Conservation (phyloP, 2,329 filamentous ascomycete genomes). For the Anisogramma anomala region DNA sequence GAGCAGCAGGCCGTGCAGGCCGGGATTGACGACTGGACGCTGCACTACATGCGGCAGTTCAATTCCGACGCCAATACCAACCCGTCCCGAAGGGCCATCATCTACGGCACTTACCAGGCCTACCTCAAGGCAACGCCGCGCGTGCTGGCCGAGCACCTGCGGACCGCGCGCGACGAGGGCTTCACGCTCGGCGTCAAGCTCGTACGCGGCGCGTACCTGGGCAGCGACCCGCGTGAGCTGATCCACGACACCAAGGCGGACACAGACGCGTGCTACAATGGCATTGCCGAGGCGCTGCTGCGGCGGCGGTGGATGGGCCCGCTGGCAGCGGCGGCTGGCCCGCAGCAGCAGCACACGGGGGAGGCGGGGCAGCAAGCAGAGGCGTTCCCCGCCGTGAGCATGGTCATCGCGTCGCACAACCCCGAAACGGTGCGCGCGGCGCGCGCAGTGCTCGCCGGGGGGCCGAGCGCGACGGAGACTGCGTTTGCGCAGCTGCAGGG, state of each 20-base stretch:
- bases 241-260: slow-evolving; percentile 62
- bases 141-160: slow-evolving; percentile 49
- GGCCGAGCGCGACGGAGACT: slow-evolving; percentile 29
- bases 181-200: slow-evolving; percentile 65
- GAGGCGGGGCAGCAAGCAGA: too few species aligned
- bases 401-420: slow-evolving; percentile 80
- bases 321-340: slow-evolving; percentile 32
- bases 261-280: slow-evolving; percentile 63
- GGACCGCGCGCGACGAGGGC: slow-evolving; percentile 41
- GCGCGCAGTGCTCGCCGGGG: slow-evolving; percentile 37
- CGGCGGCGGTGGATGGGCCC: slow-evolving; percentile 49
- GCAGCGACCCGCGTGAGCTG: slow-evolving; percentile 55
- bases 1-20: slow-evolving; percentile 70
- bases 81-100: too few species aligned
- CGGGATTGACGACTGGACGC: slow-evolving; percentile 71
- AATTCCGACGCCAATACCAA: slow-evolving; percentile 41
- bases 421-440: slow-evolving; percentile 53
- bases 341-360: too few species aligned
- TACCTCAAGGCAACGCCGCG: slow-evolving; percentile 55
- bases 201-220: slow-evolving; percentile 64
- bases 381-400: slow-evolving; percentile 43
- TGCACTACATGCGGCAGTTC: slow-evolving; percentile 65
- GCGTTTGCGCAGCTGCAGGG: slow-evolving; percentile 76
- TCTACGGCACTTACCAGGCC: slow-evolving; percentile 73
- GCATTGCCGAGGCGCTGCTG: slow-evolving; percentile 56